Base-by-base conservation (phyloP, 306 rosid species). In the Trifolium subterraneum region DNA sequence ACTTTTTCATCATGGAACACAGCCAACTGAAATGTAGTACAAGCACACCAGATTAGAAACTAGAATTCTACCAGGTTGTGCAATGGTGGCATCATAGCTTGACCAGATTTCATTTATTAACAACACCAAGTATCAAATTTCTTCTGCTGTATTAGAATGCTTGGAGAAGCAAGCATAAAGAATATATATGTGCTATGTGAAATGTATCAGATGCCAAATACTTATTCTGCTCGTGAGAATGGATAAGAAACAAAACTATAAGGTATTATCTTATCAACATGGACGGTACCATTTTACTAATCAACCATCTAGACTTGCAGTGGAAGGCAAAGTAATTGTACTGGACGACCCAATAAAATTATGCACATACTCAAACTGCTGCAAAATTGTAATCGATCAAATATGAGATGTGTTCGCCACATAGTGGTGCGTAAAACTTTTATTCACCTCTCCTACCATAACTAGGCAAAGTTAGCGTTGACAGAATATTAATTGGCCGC, bases 331-430 rank as follows among this genome's bases (percentile, higher is more conserved):
- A 69, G 75, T 58, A 60, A 41, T 12, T 36, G 10, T 39, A 72
- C n/a, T 33, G 64, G 25, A 48, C 64, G 68, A 38, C 84, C 59
- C 55, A 45, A 19, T 10, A 73, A 55, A 63, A 59, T 67, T 69
- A 86, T 81, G 80, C 84, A 86, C 88, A 85, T 76, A 84, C 85
- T 86, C 77, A 11, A 72, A 72, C 71, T 74, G 78, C 52, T 29
- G 62, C 82, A 72, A 79, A 74, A 82, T 67, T 84, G 85, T 74
- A 76, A 77, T 81, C 63, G 77, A 70, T 62, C 61, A 79, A 61
- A 77, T 50, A 36, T 83, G 79, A 65, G 83, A 59, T 20, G 74
- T 77, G 68, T 77, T 74, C 44, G 85, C 87, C 87, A 83, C 84
- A 78, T 35, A 64, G 78, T 66, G 69, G 82, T 81, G 50, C 27